Conservation (phyloP, 2,329 filamentous ascomycete genomes). For the Seiridium unicorne region DNA sequence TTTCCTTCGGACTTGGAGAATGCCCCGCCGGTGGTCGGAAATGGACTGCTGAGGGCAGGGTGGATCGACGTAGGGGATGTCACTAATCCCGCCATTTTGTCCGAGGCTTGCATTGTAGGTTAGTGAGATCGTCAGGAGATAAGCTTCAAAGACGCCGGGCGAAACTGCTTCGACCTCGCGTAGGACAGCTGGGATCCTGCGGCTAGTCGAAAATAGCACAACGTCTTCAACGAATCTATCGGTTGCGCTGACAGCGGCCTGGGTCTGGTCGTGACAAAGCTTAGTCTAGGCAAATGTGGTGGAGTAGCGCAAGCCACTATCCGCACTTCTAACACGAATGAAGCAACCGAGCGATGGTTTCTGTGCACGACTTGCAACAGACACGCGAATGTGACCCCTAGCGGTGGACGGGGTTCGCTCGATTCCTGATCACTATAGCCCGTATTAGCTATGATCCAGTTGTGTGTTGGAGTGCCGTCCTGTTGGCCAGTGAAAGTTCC, state of each 20-base stretch:
- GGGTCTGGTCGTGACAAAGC: not conserved
- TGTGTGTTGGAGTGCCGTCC: not conserved
- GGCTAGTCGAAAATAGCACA: not conserved
- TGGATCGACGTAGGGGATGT: slow-evolving; percentile 49
- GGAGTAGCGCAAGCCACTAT: not conserved
- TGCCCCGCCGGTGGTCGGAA: slow-evolving; percentile 6
- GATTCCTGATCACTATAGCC: not conserved
- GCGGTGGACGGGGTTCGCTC: not conserved
- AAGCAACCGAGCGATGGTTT: not conserved
- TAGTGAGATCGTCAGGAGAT: slow-evolving; percentile 8
- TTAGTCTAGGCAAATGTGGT: not conserved
- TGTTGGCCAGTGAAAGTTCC: not conserved
- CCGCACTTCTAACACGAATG: not conserved
- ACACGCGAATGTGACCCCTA: not conserved
- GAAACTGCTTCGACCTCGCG: not conserved
- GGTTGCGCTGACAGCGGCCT: not conserved
- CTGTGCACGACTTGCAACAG: not conserved
- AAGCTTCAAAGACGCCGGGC: not conserved
- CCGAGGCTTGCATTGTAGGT: slow-evolving; percentile 15
- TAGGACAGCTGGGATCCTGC: not conserved
- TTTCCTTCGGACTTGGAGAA: slow-evolving; percentile 6
- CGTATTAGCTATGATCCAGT: not conserved
- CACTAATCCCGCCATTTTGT: slow-evolving; percentile 37
- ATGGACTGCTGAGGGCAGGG: slow-evolving; percentile 36
- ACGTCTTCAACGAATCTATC: not conserved